A percentile compares a stretch with the other conserved stretches of the same genome.
phyloP scores from a whole-genome alignment of 352 stramenopile species.

The Phytophthora pisi region DNA sequence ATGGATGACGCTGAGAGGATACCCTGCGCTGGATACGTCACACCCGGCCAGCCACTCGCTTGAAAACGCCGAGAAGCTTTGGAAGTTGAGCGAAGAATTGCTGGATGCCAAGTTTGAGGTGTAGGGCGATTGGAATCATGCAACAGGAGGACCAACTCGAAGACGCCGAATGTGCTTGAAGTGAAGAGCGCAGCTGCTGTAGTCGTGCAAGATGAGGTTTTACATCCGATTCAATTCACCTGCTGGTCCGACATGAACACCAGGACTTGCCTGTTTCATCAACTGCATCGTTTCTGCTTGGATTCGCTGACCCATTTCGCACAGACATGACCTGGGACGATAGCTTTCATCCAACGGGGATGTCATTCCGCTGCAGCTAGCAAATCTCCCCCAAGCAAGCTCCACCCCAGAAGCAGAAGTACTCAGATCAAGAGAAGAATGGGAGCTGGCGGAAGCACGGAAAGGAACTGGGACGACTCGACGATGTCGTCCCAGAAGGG shows the following conservation, averaged over 20 bases:
- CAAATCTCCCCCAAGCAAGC: conserved; percentile 20
- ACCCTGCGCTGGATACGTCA: conserved; percentile 46
- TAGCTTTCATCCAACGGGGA: not conserved
- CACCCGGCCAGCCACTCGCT: conserved; percentile 37
- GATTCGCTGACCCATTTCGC: conserved; percentile 36
- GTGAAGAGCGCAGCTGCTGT: not conserved
- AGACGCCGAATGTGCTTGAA: not conserved
- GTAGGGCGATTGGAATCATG: conserved; percentile 2
- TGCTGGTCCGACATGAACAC: too few relatives aligned
- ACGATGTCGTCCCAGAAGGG: conserved; percentile 40
- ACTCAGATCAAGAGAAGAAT: conserved; percentile 27
- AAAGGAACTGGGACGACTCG: conserved; percentile 32
- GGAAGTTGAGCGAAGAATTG: conserved; percentile 49
- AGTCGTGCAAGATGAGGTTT: not conserved
- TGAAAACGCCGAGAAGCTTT: conserved; percentile 40
- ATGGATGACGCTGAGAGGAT: conserved; percentile 44
- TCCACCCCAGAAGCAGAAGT: conserved; percentile 15
- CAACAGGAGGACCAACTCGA: not conserved
- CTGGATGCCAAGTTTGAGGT: conserved; percentile 35
- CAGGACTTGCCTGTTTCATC: not conserved
- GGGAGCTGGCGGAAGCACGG: conserved; percentile 10
- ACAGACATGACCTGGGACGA: conserved; percentile 27
- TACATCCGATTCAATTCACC: not conserved
- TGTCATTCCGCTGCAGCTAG: not conserved
- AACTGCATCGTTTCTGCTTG: conserved; percentile 26